Base-by-base conservation (phyloP, 371 early-diverging fungal species). In the Mortierella sp. region DNA sequence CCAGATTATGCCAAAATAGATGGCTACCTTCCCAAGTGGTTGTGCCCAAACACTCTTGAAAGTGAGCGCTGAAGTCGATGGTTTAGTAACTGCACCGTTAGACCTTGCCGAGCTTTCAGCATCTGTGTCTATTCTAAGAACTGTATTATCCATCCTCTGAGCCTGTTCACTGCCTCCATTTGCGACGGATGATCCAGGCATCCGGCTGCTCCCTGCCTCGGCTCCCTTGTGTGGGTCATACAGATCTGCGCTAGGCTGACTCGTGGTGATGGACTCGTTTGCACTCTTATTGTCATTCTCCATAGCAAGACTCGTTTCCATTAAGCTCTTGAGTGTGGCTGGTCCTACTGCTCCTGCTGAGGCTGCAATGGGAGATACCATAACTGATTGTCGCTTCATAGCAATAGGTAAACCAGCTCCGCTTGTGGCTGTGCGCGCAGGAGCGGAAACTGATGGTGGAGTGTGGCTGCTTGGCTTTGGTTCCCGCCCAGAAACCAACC, bases 401-500 rank as follows among this genome's bases (percentile, higher is more conserved):
- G 66, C 9, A 22, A 70, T 10, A 9, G 70, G 67, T 5, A 70
- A 30, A 18, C 45, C 62, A n/a, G 54, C 32, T 20, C 52, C 54
- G 5, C 28, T 20, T 39, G 39, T 28, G 30, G 18, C 2, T 14
- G 47, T 68, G 22, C 32, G 30, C 10, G 47, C 26, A 18, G 59
- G 20, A 20, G 54, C 20, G 43, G 73, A 30, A 40, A 24, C 45
- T 20, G 62, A 30, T 37, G 60, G 22, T 43, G 54, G 26, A 14
- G 67, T 20, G 35, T 28, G 51, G 12, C 39, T 45, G 20, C 60
- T 64, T n/a, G 60, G 14, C 30, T 71, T 68, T 4, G 77, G 77
- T 51, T 77, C 77, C 20, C 77, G 68, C 8, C 77, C 77, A 5
- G 77, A 70, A 16, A 77, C 52, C 51, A 87, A 51, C 87, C 88